A percentile compares a stretch with the other conserved stretches of the same genome.
Evolutionary conservation across 1,284 basidiomycete genomes (phyloP).

Genomic region (Vanrija sp.): DNA sequence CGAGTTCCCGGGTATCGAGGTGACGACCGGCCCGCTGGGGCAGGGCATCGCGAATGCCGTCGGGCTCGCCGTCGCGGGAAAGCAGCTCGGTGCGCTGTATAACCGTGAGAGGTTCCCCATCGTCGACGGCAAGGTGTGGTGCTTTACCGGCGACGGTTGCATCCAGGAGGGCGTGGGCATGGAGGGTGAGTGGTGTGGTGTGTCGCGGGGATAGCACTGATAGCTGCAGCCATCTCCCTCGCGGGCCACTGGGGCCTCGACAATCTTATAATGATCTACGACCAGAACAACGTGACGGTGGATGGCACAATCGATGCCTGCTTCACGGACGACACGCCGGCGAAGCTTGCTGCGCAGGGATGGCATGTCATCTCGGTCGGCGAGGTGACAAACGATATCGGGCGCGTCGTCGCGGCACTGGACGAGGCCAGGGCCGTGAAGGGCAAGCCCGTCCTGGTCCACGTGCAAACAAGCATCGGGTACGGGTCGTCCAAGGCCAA

Average conservation of each 20-base stretch:
- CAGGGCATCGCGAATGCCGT: slow-evolving; percentile 84
- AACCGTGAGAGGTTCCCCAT: slow-evolving; percentile 20
- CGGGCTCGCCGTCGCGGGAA: slow-evolving; percentile 71
- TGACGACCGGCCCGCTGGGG: slow-evolving; percentile 86
- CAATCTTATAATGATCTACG: slow-evolving; percentile 35
- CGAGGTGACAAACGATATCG: slow-evolving; percentile 21
- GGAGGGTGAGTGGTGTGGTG: slow-evolving; percentile 12
- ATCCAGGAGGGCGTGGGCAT: slow-evolving; percentile 37
- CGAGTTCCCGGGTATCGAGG: slow-evolving; percentile 58
- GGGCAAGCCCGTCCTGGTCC: slow-evolving; percentile 26
- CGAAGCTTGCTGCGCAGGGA: slow-evolving; percentile 21
- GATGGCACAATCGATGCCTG: slow-evolving; percentile 30
- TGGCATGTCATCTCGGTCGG: slow-evolving; percentile 34
- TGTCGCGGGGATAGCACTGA: background rate
- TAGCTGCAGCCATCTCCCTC: slow-evolving; percentile 18
- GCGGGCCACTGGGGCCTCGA: slow-evolving; percentile 34
- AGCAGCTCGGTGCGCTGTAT: slow-evolving; percentile 25
- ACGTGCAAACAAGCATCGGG: slow-evolving; percentile 25
- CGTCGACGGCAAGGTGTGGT: slow-evolving; percentile 24
- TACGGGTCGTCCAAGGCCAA: slow-evolving; percentile 17
- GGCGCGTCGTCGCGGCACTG: slow-evolving; percentile 20
- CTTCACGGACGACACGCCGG: slow-evolving; percentile 32
- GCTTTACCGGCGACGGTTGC: slow-evolving; percentile 40
- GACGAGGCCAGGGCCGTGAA: slow-evolving; percentile 36
- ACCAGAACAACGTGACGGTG: slow-evolving; percentile 32